phyloP scores from a whole-genome alignment of 2,329 filamentous ascomycete species.

The Aspergillus carbonarius region DNA sequence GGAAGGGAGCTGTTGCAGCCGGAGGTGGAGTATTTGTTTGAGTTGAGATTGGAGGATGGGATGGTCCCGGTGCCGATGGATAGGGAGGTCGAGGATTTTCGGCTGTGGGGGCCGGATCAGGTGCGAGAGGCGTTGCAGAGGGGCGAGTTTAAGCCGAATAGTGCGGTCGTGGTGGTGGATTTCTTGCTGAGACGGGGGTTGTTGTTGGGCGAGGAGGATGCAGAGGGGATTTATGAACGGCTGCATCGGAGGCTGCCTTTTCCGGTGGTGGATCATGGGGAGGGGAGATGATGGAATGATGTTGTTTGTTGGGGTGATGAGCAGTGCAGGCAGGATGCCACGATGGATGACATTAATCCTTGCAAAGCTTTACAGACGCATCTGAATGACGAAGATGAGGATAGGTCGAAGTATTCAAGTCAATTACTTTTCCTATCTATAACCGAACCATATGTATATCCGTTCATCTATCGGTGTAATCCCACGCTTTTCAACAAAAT shows the following conservation, averaged over 20 bases:
- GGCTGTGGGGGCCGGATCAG: constrained; percentile 26
- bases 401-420: too few relatives aligned
- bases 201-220: neutral
- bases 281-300: neutral
- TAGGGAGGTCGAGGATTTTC: constrained; percentile 32
- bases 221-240: neutral
- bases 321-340: too few relatives aligned
- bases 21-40: constrained; percentile 35
- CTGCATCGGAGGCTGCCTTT: neutral
- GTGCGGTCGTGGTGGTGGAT: constrained; percentile 32
- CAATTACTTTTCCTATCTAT: too few relatives aligned
- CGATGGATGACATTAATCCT: too few relatives aligned
- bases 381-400: too few relatives aligned
- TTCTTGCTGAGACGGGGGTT: constrained; percentile 21
- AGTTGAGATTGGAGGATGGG: constrained; percentile 27
- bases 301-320: neutral
- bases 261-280: neutral
- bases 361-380: too few relatives aligned
- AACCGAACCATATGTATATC: neutral
- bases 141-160: constrained; percentile 33
- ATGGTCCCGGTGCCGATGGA: constrained; percentile 27
- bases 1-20: constrained; percentile 26
- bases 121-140: constrained; percentile 24
- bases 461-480: neutral
- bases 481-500: neutral